Base-by-base conservation (phyloP, 1,284 basidiomycete species). In the Leccinum discolor region DNA sequence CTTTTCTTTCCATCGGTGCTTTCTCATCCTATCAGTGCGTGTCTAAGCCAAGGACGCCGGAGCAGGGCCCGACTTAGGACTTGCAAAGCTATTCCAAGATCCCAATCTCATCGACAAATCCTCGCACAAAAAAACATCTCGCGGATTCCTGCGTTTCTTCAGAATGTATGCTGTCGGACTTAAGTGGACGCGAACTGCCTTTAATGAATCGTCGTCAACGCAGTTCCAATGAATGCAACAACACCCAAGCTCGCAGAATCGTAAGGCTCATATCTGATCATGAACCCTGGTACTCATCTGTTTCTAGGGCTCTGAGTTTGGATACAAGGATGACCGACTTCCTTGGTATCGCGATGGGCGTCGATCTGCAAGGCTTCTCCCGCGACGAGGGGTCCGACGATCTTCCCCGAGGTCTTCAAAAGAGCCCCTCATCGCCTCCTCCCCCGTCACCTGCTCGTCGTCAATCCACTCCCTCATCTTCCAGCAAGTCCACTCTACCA, bases 321-420 rank as follows among this genome's bases (percentile, higher is more conserved):
- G 96, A 99, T 79, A 89, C 96, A 44, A 87, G 96, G 66, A 97
- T 98, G 94, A 94, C 98, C 79, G 89, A 92, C 73, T 95, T 96
- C 21, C 85, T 98, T 67, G 96, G 96, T 68, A 96, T 90, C 8
- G 84, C 95, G 67, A 96, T 98, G 93, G 95, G 95, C 60, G 87
- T 99, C 71, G 95, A 99, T 79, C 87, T 99, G 77, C 90, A 94
- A 78, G 95, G 92, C 61, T 94, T 94, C 78, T 84, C 89, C 66
- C 86, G 95, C 65, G 90, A 92, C 29, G 93, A 95, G 80, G 95
- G 94, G 52, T 94, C 93, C 7, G 86, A 91, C 66, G 93, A 94
- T 66, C 81, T 92, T 62, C 93, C 93, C 6, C 84, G 88, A 4
- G 90, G 88, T 57, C 74, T 86, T 65, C 74, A 79, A 64, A 74